A percentile compares a stretch with the other conserved stretches of the same genome.
Conservation (phyloP, 192 early-diverging fungal species). For the Podila verticillata region DNA sequence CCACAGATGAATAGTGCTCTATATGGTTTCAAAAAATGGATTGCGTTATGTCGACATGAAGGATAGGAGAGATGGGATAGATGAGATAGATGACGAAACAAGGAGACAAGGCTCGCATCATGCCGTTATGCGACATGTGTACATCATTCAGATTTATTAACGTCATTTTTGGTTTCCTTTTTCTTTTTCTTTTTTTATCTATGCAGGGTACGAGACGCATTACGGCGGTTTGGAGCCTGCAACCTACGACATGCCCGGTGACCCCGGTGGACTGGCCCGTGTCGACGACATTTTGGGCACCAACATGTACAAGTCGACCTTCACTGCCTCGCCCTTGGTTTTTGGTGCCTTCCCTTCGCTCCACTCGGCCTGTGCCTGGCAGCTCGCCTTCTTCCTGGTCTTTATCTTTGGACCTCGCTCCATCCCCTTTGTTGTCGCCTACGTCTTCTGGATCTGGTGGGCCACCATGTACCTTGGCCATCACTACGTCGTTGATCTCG, state of each 20-base stretch:
- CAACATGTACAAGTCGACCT: constrained; percentile 68
- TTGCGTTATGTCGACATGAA: constrained; percentile 9
- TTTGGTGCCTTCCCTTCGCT: constrained; percentile 83
- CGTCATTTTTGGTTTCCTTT: not conserved
- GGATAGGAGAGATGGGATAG: no score
- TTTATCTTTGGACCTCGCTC: constrained; percentile 56
- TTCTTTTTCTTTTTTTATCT: constrained; percentile 9
- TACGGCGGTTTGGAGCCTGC: constrained; percentile 70
- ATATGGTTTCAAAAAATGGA: no score
- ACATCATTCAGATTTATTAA: not conserved
- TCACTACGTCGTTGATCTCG: constrained; percentile 78
- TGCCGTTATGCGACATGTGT: not conserved
- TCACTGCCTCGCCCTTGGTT: constrained; percentile 74
- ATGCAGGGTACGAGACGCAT: constrained; percentile 73
- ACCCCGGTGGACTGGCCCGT: constrained; percentile 72
- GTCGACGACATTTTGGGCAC: constrained; percentile 74
- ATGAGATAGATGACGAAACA: not conserved
- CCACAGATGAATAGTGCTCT: not conserved
- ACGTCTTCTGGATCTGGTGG: constrained; percentile 83
- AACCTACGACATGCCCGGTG: constrained; percentile 70
- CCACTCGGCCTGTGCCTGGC: constrained; percentile 75
- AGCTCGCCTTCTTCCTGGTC: constrained; percentile 68
- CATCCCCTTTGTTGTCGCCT: constrained; percentile 55
- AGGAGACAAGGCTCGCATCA: not conserved
- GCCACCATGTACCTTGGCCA: constrained; percentile 81